Percentiles rank a stretch among this genome's conserved stretches.
These are phyloP conservation scores for Zymoseptoria ardabiliae DNA, from an alignment of 2,329 filamentous ascomycete species.

Conservation along the genomic window DNA sequence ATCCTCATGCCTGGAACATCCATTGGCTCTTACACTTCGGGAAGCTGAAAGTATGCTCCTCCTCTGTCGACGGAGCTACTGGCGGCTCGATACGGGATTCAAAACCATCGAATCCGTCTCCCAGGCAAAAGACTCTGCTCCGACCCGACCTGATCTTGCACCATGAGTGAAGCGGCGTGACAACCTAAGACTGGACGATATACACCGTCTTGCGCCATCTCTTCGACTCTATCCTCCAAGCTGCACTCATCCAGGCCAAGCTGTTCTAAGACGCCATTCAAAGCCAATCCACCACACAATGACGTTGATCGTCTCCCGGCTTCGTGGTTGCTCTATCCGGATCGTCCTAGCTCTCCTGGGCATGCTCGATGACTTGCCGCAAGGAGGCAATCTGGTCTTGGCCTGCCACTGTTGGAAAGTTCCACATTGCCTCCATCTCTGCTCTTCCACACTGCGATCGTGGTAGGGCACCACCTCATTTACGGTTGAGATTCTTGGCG, in stretches of 20 bases:
- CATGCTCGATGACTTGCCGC: background rate
- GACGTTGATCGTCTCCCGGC: background rate
- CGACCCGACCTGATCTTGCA: too few species aligned
- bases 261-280: background rate
- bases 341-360: background rate
- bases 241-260: background rate
- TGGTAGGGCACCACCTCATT: background rate
- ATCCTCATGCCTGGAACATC: too few species aligned
- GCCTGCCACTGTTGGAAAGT: background rate
- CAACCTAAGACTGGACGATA: too few species aligned
- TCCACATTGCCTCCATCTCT: background rate
- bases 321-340: background rate
- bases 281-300: background rate
- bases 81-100: too few species aligned
- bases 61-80: too few species aligned
- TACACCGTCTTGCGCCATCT: too few species aligned
- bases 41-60: too few species aligned
- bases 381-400: background rate
- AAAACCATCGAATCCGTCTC: too few species aligned
- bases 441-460: background rate
- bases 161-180: too few species aligned
- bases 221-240: background rate
- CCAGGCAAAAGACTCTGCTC: too few species aligned
- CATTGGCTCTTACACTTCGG: too few species aligned
- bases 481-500: background rate